phyloP scores from a whole-genome alignment of 176 grass and related monocot species.

The Eleusine indica region DNA sequence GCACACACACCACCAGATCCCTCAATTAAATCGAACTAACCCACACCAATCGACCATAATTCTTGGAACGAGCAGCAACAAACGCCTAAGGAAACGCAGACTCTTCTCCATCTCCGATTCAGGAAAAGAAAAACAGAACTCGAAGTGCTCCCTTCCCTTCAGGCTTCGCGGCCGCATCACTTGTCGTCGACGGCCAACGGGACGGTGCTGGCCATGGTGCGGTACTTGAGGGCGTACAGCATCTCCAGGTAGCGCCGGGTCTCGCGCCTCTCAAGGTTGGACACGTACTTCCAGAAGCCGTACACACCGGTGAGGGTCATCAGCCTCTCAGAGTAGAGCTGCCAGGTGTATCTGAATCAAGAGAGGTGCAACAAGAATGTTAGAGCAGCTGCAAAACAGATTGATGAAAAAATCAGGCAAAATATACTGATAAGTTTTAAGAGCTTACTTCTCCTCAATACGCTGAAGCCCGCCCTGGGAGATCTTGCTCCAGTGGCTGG shows the following conservation, averaged over 20 bases:
- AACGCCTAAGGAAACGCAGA: conserved; percentile 41
- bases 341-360: conserved; percentile 85
- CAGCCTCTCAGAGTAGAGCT: conserved; percentile 97
- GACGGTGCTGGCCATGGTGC: conserved; percentile 87
- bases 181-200: conserved; percentile 79
- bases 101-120: conserved; percentile 38
- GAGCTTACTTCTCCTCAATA: conserved; percentile 94
- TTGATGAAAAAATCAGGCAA: background rate
- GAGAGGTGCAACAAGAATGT: background rate
- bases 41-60: conserved; percentile 37
- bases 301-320: conserved; percentile 97
- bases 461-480: conserved; percentile 77
- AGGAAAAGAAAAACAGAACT: conserved; percentile 35
- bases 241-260: conserved; percentile 98
- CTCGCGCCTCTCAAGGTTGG: conserved; percentile 94
- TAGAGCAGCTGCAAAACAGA: background rate
- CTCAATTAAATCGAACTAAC: conserved; percentile 33
- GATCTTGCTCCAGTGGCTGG: conserved; percentile 78
- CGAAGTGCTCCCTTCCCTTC: conserved; percentile 26
- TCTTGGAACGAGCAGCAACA: conserved; percentile 21
- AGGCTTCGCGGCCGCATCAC: conserved; percentile 23
- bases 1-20: conserved; percentile 23
- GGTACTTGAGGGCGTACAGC: conserved; percentile 99
- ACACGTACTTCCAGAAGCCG: conserved; percentile 99
- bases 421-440: background rate